Evolutionary conservation across 371 early-diverging fungal species (phyloP), one percentile per base, ranked within the genome.

Genomic region (Choanephora cucurbitarum): DNA sequence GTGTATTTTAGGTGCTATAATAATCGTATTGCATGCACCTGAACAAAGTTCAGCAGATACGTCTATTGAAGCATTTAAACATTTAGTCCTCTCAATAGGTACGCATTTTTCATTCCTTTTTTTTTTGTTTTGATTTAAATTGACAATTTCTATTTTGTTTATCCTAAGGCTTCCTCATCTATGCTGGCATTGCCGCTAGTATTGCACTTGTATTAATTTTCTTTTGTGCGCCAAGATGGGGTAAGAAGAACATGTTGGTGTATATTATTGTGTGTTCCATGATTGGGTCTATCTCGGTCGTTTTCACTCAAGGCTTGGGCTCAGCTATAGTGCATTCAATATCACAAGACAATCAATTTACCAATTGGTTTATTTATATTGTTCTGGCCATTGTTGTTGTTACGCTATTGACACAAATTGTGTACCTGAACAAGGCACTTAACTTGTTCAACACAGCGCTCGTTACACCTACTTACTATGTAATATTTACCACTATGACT

Each of bases 391-490:
- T 90, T 17, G 93, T 94, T 2, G 63, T 82, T 4, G 74, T 85
- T 17, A 94, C 93, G 23, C 85, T 95, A 23, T 55, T 92, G 19
- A 80, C 89, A 10, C 94, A 97, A 70, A 91, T 96, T 67, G 94
- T 94, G 66, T 97, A 96, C 67, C 89, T 97, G 47, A 97, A 97
- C 82, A 97, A 97, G 73, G 95, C 97, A 11, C 81, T 97, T 23
- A 95, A 95, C 60, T 60, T 92, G 37, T 97, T 95, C 71, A 91
- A 91, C 55, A 95, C 97, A 9, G 94, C 95, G 48, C 67, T 92
- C 50, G 93, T 93, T 33, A 93, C 94, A 1, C 93, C 93, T 18
- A 89, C 94, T 34, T 97, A 97, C 71, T 97, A 95, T 59, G 96
- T 96, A 17, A 81, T 91, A 44, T 97, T 97, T 70, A 97, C 97